A percentile compares a stretch with the other conserved stretches of the same genome.
Conservation (phyloP, 306 rosid genomes). For the Lagenaria siceraria region DNA sequence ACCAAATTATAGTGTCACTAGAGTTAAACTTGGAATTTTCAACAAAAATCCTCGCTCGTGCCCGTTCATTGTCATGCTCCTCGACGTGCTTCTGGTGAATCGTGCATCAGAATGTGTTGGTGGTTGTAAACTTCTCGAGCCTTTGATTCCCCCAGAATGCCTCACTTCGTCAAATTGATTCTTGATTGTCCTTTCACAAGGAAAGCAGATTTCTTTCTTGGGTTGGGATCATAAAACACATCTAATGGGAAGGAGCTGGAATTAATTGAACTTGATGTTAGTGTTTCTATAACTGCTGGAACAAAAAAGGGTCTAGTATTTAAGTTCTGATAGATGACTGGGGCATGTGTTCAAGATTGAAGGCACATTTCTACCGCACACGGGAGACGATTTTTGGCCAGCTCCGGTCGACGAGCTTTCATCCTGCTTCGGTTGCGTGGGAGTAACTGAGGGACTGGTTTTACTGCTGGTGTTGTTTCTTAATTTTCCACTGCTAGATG, state of each 20-base stretch:
- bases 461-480: slow-evolving; percentile 1
- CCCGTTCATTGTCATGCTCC: neutral
- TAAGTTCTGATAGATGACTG: slow-evolving; percentile 39
- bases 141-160: neutral
- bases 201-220: neutral
- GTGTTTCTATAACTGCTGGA: slow-evolving; percentile 6
- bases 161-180: neutral
- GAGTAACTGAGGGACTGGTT: slow-evolving; percentile 16
- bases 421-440: slow-evolving; percentile 22
- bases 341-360: slow-evolving; percentile 36
- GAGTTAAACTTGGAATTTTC: neutral
- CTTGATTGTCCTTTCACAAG: neutral
- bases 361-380: slow-evolving; percentile 44
- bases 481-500: slow-evolving; percentile 10
- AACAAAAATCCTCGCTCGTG: slow-evolving; percentile 5
- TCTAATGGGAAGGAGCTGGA: neutral
- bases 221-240: no score
- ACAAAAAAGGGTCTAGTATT: slow-evolving; percentile 19
- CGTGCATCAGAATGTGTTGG: neutral
- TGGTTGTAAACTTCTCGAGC: neutral
- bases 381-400: slow-evolving; percentile 33
- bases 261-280: neutral
- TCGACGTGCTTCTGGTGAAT: neutral
- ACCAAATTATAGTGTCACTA: neutral
- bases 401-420: slow-evolving; percentile 24